Evolutionary conservation across 495 filamentous ascomycete genomes (phyloP).

Genomic region (Neurospora africana): DNA sequence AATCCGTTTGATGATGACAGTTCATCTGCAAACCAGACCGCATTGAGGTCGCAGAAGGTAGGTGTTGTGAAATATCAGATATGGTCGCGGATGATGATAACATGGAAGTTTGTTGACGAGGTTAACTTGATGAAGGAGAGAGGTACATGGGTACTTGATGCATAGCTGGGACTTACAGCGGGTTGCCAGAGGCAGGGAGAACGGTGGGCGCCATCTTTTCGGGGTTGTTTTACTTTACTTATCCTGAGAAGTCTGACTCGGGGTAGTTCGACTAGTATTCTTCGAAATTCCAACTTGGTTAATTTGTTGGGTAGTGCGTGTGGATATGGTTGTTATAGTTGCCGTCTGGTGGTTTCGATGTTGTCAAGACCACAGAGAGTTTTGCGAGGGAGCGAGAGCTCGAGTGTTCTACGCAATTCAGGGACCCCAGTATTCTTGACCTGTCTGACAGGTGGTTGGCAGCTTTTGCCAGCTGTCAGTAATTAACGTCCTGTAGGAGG

Average conservation of each 20-base stretch:
- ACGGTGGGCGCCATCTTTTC: slow-evolving; percentile 39
- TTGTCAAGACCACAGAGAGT: neutral
- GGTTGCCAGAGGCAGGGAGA: slow-evolving; percentile 43
- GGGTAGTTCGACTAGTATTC: no score
- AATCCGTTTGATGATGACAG: neutral
- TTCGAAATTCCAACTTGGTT: no score
- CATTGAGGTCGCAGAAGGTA: neutral
- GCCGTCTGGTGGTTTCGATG: neutral
- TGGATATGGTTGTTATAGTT: neutral
- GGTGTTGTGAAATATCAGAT: neutral
- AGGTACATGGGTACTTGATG: neutral
- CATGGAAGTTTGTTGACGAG: neutral
- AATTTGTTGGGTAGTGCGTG: neutral
- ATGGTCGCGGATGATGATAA: neutral
- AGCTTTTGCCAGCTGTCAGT: neutral
- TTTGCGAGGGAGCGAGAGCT: neutral
- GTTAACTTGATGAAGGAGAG: neutral
- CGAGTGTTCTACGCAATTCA: neutral
- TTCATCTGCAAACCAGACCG: neutral
- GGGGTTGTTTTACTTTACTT: neutral
- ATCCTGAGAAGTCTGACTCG: no score
- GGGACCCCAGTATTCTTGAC: neutral
- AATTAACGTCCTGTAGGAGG: neutral
- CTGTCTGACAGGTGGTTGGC: neutral
- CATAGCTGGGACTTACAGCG: slow-evolving; percentile 32